Evolutionary conservation across 2,329 filamentous ascomycete species (phyloP), one percentile per base, ranked within the genome.

Genomic region (Sordariomycetes sp.): DNA sequence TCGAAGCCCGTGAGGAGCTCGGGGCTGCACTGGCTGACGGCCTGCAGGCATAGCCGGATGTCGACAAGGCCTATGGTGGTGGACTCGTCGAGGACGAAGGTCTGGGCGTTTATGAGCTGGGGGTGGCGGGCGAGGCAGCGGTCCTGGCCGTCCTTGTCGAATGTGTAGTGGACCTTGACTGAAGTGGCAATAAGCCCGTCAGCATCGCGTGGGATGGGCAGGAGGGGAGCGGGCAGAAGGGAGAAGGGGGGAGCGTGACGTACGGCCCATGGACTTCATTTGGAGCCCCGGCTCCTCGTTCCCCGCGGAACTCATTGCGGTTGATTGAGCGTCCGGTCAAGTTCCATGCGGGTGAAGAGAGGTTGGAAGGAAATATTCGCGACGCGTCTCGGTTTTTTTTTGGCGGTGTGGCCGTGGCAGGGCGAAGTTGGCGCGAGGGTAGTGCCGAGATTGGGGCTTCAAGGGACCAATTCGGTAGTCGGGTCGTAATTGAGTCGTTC

Each of bases 41-140:
- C 89, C 68, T 92, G 85, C 52, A 96, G 82, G 70, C 94, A 97
- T 61, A 86, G 86, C 63, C 86, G 86, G 57, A 97, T 77, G 69
- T 96, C 90, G 62, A 96, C 82, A 56, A 96, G 80, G 61, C 94
- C 94, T 62, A 99, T 91, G 56, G 87, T 80, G 24, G 78, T 89
- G 59, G 77, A 79, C 59, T 95, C 89, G 67, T 96, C 89, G 60
- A 97, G 74, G 25, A 83, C 79, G 15, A 95, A 81, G 2, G 90
- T 89, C 65, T 90, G 89, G 42, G 96, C 83, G 56, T 87, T 80
- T 59, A 96, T 76, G 17, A 86, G 79, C 59, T 92, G 85, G 20
- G 89, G 87, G 76, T 89, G 86, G 65, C 92, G 82, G 59, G 92
- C 91, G 54, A 99, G 79, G 70, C 90, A 96, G 67, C 92, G 91